Base-by-base conservation (phyloP, 805 yeast species). In the Candida sakaeoensis region DNA sequence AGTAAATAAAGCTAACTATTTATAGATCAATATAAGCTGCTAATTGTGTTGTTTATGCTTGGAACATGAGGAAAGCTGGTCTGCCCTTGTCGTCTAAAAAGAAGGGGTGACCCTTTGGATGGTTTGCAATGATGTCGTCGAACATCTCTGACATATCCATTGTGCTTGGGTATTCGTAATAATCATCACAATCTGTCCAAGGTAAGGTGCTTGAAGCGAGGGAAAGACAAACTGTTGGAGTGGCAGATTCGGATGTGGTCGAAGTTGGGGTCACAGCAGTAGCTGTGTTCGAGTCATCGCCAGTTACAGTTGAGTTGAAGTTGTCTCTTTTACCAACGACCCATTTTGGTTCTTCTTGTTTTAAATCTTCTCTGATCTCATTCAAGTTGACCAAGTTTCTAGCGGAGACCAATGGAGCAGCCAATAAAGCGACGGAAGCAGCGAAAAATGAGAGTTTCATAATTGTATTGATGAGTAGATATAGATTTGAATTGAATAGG, bases 1-100 rank as follows among this genome's bases (percentile, higher is more conserved):
- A 37, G 31, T 41, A 35, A 38, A 17, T 16, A 8, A 23, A 23
- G 8, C 10, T 23, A 23, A 10, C 8, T 23, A 23, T 23, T 23
- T 10, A 8, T 23, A 10, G 25, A 23, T 23, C 25, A 23, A n/a
- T n/a, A n/a, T n/a, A n/a, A n/a, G n/a, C n/a, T n/a, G n/a, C n/a
- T n/a, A n/a, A n/a, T n/a, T 8, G 8, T 23, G 26, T 23, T 26
- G 6, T 26, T 14, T 26, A 26, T 26, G 29, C 8, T 13, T 26
- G 5, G 19, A 28, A 5, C 10, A 19, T 19, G 16, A 14, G 19
- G 10, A 15, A 14, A 28, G 16, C 15, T 26, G 15, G 15, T n/a
- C n/a, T n/a, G n/a, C n/a, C n/a, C n/a, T n/a, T n/a, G n/a, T n/a
- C n/a, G n/a, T n/a, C n/a, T n/a, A n/a, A n/a, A n/a, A n/a, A n/a